Percentiles rank a stretch among this genome's conserved stretches.
These are phyloP conservation scores for Tolypocladium nubicola DNA, from an alignment of 2,329 filamentous ascomycete species.

Conservation along the genomic window DNA sequence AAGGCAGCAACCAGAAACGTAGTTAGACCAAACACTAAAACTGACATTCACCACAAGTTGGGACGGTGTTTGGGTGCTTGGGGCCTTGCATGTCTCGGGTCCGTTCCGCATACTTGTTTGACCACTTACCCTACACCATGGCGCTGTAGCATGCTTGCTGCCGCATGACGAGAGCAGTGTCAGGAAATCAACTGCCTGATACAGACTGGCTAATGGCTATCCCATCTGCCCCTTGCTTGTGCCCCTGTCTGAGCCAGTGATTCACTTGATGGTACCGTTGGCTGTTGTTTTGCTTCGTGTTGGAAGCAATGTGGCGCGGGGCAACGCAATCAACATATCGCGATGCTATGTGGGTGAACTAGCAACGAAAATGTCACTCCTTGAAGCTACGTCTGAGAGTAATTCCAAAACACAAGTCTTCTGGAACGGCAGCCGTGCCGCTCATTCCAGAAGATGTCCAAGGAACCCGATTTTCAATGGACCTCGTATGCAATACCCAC, in stretches of 20 bases:
- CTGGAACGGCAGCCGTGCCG: neutral
- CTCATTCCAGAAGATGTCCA: neutral
- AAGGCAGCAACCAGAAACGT: conserved; percentile 15
- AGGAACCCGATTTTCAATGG: too few relatives aligned
- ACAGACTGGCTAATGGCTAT: too few relatives aligned
- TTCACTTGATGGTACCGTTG: too few relatives aligned
- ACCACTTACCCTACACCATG: neutral
- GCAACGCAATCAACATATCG: neutral
- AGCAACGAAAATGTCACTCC: neutral
- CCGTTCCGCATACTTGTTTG: neutral
- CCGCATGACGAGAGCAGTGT: neutral
- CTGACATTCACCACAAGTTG: conserved; percentile 11
- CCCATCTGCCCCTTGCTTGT: too few relatives aligned
- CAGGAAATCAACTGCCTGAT: neutral
- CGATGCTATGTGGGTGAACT: neutral
- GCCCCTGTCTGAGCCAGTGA: too few relatives aligned
- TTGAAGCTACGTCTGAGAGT: neutral
- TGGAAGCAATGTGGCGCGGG: too few relatives aligned
- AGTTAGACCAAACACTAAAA: conserved; percentile 26
- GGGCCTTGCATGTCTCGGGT: neutral
- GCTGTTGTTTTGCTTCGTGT: too few relatives aligned
- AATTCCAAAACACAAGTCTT: neutral
- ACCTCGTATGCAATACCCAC: too few relatives aligned
- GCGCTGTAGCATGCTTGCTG: neutral
- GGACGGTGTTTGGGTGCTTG: too few relatives aligned